A percentile compares a stretch with the other conserved stretches of the same genome.
These are phyloP conservation scores for Neofusicoccum cordaticola DNA, from an alignment of 2,329 filamentous ascomycete genomes.

Conservation along the genomic window DNA sequence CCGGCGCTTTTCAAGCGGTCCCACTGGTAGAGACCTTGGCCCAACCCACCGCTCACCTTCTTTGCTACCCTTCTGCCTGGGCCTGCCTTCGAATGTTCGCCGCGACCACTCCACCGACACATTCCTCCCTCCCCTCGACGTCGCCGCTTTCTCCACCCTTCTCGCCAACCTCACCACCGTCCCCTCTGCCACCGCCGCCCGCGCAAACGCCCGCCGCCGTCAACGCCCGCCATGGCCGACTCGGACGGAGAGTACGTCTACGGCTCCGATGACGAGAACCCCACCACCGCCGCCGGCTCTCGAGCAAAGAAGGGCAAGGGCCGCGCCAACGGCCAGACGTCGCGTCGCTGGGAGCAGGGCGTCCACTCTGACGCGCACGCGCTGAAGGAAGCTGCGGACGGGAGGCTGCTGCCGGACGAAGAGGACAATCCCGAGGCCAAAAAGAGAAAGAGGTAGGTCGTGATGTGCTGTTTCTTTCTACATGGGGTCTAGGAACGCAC, in stretches of 20 bases:
- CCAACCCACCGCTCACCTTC: not conserved
- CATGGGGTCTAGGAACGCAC: not conserved
- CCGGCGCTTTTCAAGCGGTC: not conserved
- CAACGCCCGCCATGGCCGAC: conserved; percentile 58
- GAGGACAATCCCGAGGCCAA: conserved; percentile 75
- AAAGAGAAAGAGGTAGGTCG: conserved; percentile 66
- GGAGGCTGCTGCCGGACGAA: conserved; percentile 68
- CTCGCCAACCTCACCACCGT: not conserved
- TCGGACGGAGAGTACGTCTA: conserved; percentile 70
- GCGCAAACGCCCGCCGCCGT: not conserved
- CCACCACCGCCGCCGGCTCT: conserved; percentile 37
- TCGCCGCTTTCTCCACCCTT: not conserved
- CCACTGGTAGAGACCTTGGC: not conserved
- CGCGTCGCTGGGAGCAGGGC: conserved; percentile 17
- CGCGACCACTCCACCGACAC: conserved; percentile 1
- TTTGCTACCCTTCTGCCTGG: not conserved
- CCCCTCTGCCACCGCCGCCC: not conserved
- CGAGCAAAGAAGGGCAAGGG: conserved; percentile 25
- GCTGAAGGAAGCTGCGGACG: conserved; percentile 50
- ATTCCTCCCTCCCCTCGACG: not conserved
- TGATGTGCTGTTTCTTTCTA: not conserved
- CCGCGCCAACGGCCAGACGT: conserved; percentile 4
- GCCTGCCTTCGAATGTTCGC: conserved; percentile 8
- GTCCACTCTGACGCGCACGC: conserved; percentile 24
- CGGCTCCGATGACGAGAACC: conserved; percentile 60